Evolutionary conservation across 495 filamentous ascomycete species (phyloP).

Genomic region (Glonium stellatum): DNA sequence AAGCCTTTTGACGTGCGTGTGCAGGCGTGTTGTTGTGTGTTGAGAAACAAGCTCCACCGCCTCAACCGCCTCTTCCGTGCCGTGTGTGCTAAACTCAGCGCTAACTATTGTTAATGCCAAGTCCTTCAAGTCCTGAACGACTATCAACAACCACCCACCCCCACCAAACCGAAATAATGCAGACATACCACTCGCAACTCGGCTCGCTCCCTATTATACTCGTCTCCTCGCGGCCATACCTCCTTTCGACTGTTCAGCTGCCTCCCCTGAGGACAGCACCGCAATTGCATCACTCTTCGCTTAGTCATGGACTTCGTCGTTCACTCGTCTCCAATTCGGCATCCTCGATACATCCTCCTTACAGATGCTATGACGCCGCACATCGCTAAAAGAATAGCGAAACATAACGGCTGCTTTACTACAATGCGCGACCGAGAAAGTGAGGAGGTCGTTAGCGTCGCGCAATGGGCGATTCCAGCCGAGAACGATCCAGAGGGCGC

Average conservation of each 20-base stretch:
- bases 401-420: not conserved
- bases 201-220: no score
- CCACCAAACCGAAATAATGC: no score
- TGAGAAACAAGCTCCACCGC: no score
- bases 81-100: no score
- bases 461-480: slow-evolving; percentile 17
- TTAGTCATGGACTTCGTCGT: slow-evolving; percentile 16
- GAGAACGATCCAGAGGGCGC: not conserved
- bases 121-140: no score
- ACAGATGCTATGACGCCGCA: slow-evolving; percentile 13
- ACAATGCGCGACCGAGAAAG: slow-evolving; percentile 3
- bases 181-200: no score
- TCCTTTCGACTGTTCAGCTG: not conserved
- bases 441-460: slow-evolving; percentile 9
- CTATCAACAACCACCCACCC: no score
- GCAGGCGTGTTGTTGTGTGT: no score
- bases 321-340: slow-evolving; percentile 25
- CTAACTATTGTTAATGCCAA: no score
- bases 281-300: slow-evolving; percentile 23
- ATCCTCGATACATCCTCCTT: slow-evolving; percentile 5
- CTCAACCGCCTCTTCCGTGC: no score
- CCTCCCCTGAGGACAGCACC: not conserved
- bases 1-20: no score
- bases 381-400: slow-evolving; percentile 11
- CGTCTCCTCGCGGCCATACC: no score